Percentiles rank a stretch among this genome's conserved stretches.
These are phyloP conservation scores for Phytopythium vexans DNA, from an alignment of 352 stramenopile species.

Conservation along the genomic window DNA sequence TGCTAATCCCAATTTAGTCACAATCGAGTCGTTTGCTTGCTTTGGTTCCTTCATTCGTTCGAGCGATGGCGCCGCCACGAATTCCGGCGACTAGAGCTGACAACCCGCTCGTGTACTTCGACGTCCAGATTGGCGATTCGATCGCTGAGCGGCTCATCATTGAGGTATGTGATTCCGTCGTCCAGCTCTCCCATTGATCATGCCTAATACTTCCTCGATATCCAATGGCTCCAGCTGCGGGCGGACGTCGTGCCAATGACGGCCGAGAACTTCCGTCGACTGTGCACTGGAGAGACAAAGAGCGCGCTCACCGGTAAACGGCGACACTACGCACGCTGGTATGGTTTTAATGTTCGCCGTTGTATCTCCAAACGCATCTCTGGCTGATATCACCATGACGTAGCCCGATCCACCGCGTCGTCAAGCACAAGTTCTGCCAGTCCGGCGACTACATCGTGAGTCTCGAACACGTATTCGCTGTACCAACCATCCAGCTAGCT, in stretches of 20 bases:
- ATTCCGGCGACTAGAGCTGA: slow-evolving; percentile 8
- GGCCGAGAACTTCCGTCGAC: slow-evolving; percentile 95
- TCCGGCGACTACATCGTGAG: slow-evolving; percentile 88
- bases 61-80: background rate
- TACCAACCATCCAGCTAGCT: background rate
- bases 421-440: slow-evolving; percentile 88
- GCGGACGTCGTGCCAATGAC: slow-evolving; percentile 94
- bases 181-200: background rate
- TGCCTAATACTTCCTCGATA: background rate
- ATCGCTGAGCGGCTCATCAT: slow-evolving; percentile 89
- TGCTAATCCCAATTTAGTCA: too few relatives aligned
- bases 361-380: background rate
- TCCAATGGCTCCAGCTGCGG: slow-evolving; percentile 46
- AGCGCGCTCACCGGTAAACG: slow-evolving; percentile 51
- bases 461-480: background rate
- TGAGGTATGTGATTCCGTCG: slow-evolving; percentile 40
- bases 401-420: slow-evolving; percentile 90
- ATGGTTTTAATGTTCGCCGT: slow-evolving; percentile 11
- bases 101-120: slow-evolving; percentile 94
- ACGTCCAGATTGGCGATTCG: slow-evolving; percentile 91
- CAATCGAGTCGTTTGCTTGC: slow-evolving; percentile 1
- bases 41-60: background rate
- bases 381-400: background rate
- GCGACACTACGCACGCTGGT: slow-evolving; percentile 51
- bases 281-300: slow-evolving; percentile 93